These are phyloP conservation scores for Rhododendron molle DNA, from an alignment of 148 eudicot genomes.

Conservation along the genomic window DNA sequence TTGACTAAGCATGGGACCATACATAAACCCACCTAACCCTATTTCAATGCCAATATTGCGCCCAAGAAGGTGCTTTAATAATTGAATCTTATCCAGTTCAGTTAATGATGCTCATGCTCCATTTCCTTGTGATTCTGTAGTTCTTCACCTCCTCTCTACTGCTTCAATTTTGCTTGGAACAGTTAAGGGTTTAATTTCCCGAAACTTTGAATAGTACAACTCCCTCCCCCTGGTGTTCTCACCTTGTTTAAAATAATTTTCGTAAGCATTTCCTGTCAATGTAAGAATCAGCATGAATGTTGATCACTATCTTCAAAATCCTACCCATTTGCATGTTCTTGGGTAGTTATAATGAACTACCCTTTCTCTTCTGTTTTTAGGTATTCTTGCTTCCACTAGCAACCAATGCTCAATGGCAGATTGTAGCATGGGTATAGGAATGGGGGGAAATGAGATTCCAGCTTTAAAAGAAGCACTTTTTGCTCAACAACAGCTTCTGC, in stretches of 20 bases:
- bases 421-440: slow-evolving; percentile 19
- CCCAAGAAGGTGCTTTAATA: neutral
- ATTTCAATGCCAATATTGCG: neutral
- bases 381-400: neutral
- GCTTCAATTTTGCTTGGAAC: neutral
- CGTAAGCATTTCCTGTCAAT: neutral
- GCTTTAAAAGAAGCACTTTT: slow-evolving; percentile 60
- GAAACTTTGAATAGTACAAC: neutral
- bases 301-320: too few species aligned
- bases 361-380: neutral
- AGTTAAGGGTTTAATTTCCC: neutral
- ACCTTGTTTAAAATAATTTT: neutral
- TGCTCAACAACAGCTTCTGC: slow-evolving; percentile 75
- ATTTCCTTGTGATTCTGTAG: neutral
- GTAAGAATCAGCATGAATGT: neutral
- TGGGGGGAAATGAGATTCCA: slow-evolving; percentile 29
- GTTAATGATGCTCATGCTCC: neutral
- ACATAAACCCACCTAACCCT: neutral
- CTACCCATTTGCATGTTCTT: neutral
- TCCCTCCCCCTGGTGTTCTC: neutral
- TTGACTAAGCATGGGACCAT: neutral
- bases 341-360: neutral
- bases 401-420: slow-evolving; percentile 30
- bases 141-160: neutral
- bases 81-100: neutral